Evolutionary conservation across 2,329 filamentous ascomycete genomes (phyloP), one percentile per base, ranked within the genome.

Genomic region (Pseudogymnoascus sp.): DNA sequence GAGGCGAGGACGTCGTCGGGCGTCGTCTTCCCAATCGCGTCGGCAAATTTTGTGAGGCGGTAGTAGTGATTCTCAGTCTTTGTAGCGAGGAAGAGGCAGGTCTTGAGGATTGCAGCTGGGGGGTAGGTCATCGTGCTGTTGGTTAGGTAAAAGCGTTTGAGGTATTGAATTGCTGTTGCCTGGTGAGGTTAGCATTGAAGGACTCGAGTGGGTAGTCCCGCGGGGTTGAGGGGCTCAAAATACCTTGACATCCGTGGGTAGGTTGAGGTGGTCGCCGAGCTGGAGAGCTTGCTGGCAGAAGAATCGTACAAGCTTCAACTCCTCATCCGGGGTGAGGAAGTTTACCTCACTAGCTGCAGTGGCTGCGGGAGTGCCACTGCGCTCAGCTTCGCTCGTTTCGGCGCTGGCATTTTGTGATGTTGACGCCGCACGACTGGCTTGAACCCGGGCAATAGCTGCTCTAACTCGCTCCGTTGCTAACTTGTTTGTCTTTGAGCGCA

Each of bases 111-210:
- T 64, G 90, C 86, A 63, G 89, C 88, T 0, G 92, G 92, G 63
- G 92, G 89, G 71, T 99, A 97, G 28, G 92, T 96, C 89, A 97
- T 96, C 69, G 92, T 84, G 38, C 89, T 95, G 74, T 97, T 96
- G 69, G 89, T 92, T 35, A 96, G 82, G 76, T 97, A 99, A 79
- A 99, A 97, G 61, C 94, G 88, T 60, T 90, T 88, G 62, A 99
- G 81, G 71, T 95, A 96, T 65, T 70, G 69, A 23, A 67, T 66
- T 64, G 66, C 79, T 28, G 70, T 72, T 19, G 70, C 69, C 70
- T 72, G 33, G 56, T 18, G 19, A 28, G 19, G 48, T 30, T 13
- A 38, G 15, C 23, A 26, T 5, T 76, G 75, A 39, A 79, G 70
- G 33, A 79, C 74, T 66, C 7, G n/a, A 79, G 65, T 15, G 52